Evolutionary conservation across 768 basidiomycete genomes (phyloP).

Genomic region (Mycena sanguinolenta): DNA sequence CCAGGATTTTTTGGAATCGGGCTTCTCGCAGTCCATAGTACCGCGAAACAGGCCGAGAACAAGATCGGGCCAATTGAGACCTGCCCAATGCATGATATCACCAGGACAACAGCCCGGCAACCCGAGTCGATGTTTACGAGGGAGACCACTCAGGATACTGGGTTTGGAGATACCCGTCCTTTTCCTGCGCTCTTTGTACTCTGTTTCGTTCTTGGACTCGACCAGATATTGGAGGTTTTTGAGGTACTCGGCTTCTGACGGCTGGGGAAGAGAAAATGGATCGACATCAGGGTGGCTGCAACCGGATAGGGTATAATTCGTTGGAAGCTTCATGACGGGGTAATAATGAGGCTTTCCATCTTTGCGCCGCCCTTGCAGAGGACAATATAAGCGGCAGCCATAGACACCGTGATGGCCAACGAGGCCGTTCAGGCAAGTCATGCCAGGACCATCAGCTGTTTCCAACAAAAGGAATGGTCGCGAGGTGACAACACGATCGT

Average conservation of each 20-base stretch:
- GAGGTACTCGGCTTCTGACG: background rate
- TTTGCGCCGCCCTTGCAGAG: conserved; percentile 36
- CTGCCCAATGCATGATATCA: conserved; percentile 48
- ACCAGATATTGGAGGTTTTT: background rate
- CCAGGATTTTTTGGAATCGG: background rate
- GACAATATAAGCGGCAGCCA: conserved; percentile 30
- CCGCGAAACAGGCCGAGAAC: conserved; percentile 43
- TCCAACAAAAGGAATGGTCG: conserved; percentile 16
- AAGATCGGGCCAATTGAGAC: conserved; percentile 48
- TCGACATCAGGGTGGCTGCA: background rate
- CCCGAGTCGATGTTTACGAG: conserved; percentile 15
- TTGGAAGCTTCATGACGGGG: conserved; percentile 27
- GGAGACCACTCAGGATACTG: conserved; percentile 44
- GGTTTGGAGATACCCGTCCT: conserved; percentile 47
- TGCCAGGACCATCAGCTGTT: conserved; percentile 41
- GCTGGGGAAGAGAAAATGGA: background rate
- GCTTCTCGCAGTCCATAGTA: background rate
- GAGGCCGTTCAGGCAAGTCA: conserved; percentile 44
- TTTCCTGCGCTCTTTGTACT: conserved; percentile 18
- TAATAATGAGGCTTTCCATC: conserved; percentile 32
- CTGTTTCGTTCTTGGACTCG: conserved; percentile 12
- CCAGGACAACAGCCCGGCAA: conserved; percentile 42
- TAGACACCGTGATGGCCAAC: conserved; percentile 42
- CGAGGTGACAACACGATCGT: background rate
- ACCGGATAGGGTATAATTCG: background rate